Base-by-base conservation (phyloP, 2,329 filamentous ascomycete genomes). In the Aspergillus sp. region DNA sequence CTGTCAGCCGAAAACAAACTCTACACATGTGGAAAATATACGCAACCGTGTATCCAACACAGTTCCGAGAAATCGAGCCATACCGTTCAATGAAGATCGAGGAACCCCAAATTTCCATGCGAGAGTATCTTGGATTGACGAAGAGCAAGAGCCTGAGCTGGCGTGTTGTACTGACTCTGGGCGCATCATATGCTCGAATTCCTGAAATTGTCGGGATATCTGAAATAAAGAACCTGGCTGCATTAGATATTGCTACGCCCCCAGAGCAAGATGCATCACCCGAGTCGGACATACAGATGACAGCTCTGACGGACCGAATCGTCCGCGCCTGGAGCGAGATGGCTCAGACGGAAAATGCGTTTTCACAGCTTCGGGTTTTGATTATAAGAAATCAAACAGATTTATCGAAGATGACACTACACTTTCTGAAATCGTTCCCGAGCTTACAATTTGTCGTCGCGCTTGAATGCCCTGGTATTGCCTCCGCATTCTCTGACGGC, bases 1-100 rank as follows among this genome's bases (percentile, higher is more conserved):
- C 30, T 15, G 44, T n/a, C 48, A 76, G 74, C 57, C 61, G 65
- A 15, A 73, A 70, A 39, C 64, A 70, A 58, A 79, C 74, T 20
- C 62, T 78, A 26, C 66, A 77, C 52, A 73, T 76, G 63, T 80
- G 77, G 77, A 77, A 75, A 41, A 64, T 77, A n/a, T 69, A 78
- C 51, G 70, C 71, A 15, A 69, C 63, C 4, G 66, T 60, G 17
- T 79, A 78, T 62, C 71, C 73, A 8, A 39, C 51, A 8, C 61
- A 76, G 36, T 77, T 79, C 39, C 61, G 58, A 7, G 32, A 64
- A 18, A 20, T 68, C 17, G 54, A 64, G 5, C 64, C 64, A 13
- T 64, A 70, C 24, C 75, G 73, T 47, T 62, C 59, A 5, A 63
- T 76, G 51, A 66, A 65, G n/a, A 67, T 74, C 20, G 61, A 58